phyloP scores from a whole-genome alignment of 768 basidiomycete species.

The Xerocomellus dryophilus region DNA sequence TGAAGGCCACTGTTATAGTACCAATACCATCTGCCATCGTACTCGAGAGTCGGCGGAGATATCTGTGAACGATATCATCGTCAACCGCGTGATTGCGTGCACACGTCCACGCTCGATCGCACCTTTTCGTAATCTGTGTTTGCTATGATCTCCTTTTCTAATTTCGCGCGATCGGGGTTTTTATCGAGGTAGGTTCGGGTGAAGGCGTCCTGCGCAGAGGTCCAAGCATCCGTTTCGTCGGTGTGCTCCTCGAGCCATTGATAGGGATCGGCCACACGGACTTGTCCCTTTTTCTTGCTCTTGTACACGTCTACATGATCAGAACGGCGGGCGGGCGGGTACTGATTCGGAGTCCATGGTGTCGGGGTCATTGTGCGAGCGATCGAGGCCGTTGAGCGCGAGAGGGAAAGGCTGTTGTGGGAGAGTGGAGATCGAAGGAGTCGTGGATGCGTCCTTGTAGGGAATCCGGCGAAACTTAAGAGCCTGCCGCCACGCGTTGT shows the following conservation, averaged over 20 bases:
- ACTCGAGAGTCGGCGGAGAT: constrained; percentile 54
- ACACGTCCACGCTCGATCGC: neutral
- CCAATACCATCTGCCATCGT: constrained; percentile 80
- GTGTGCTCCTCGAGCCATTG: constrained; percentile 67
- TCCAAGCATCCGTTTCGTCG: constrained; percentile 66
- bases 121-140: constrained; percentile 54
- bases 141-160: constrained; percentile 56
- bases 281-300: constrained; percentile 58
- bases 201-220: constrained; percentile 53
- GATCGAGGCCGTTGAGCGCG: constrained; percentile 8
- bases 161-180: constrained; percentile 53
- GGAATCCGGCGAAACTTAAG: constrained; percentile 18
- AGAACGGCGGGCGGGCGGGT: constrained; percentile 63
- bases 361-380: constrained; percentile 37
- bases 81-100: neutral
- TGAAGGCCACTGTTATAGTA: constrained; percentile 75
- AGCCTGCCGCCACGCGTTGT: constrained; percentile 20
- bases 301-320: constrained; percentile 69
- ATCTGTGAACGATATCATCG: constrained; percentile 42
- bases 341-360: constrained; percentile 54
- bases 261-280: constrained; percentile 68
- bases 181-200: constrained; percentile 60
- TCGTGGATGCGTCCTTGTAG: constrained; percentile 6
- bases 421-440: constrained; percentile 6
- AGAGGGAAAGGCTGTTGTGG: neutral